Evolutionary conservation across 2,329 filamentous ascomycete species (phyloP), one percentile per base, ranked within the genome.

Genomic region (Cryphonectria carpinicola): DNA sequence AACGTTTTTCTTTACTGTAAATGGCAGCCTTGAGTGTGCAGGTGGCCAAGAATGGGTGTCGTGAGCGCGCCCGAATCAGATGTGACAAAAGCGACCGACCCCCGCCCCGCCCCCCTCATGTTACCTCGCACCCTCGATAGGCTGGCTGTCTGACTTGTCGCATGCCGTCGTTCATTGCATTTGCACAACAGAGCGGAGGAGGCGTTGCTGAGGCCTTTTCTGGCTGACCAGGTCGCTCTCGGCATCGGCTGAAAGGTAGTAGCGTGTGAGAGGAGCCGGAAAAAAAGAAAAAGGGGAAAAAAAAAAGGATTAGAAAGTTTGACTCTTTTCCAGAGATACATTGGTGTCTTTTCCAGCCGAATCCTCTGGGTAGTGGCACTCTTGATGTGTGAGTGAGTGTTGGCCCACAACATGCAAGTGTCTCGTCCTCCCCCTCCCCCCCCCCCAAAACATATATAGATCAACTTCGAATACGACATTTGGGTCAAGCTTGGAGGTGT

Each of bases 131-230:
- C 37, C 37, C 62, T 69, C 65, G 43, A 69, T 69, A 65, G 62
- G 66, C 70, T 69, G 62, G 66, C 70, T 69, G 70, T 63, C 46
- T 43, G 43, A 52, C 41, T 8, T 41, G 62, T 61, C 56, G 43
- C 22, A 43, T 71, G 39, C 28, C 17, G 54, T 32, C 25, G 25
- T 19, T 28, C 14, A 58, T 32, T 28, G 28, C 25, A 17, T 56
- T 17, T 56, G 52, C 54, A 35, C 54, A 58, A 58, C 54, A 58
- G 28, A 19, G 28, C 28, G 17, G 25, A n/a, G 46, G 37, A 32
- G 54, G 52, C 25, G 52, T 13, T 6, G 52, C 25, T 6, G 52
- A 56, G 25, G 25, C 52, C 25, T 13, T 56, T 25, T 56, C 52
- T 56, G 25, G 52, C 52, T 28, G 25, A 25, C 13, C 52, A 56